Percentiles rank a stretch among this genome's conserved stretches.
These are phyloP conservation scores for Fusarium compactum DNA, from an alignment of 2,329 filamentous ascomycete genomes.

Conservation along the genomic window DNA sequence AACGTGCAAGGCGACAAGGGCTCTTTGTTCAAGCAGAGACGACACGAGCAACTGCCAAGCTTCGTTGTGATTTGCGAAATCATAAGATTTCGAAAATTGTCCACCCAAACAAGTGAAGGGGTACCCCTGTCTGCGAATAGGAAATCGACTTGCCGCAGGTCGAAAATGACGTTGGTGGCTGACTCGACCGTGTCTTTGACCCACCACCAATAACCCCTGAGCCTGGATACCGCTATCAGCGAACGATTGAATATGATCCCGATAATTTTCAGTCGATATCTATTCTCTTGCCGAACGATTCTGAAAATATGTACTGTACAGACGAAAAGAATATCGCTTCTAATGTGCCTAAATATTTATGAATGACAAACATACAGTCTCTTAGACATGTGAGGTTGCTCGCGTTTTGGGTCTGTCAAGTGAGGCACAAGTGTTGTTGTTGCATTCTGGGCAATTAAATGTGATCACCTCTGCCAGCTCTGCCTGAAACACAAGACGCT, in stretches of 20 bases:
- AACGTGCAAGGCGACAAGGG: conserved; percentile 1
- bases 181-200: conserved; percentile 12
- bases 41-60: conserved; percentile 29
- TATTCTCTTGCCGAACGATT: not conserved
- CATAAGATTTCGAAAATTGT: not conserved
- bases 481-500: conserved; percentile 43
- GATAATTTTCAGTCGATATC: conserved; percentile 8
- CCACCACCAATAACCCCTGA: conserved; percentile 40
- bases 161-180: conserved; percentile 48
- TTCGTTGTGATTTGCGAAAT: conserved; percentile 25
- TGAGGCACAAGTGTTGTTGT: not conserved
- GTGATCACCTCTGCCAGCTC: conserved; percentile 12
- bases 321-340: not conserved
- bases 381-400: not conserved
- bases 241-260: conserved; percentile 23
- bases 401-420: not conserved
- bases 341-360: not conserved
- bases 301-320: not conserved
- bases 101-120: conserved; percentile 6
- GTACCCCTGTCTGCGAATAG: conserved; percentile 31
- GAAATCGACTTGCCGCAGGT: conserved; percentile 29
- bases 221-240: conserved; percentile 29
- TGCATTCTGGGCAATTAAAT: not conserved
- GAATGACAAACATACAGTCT: not conserved
- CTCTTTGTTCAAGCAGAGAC: conserved; percentile 23